These are phyloP conservation scores for Tricholoma bakamatsutake DNA, from an alignment of 768 basidiomycete genomes.

Conservation along the genomic window DNA sequence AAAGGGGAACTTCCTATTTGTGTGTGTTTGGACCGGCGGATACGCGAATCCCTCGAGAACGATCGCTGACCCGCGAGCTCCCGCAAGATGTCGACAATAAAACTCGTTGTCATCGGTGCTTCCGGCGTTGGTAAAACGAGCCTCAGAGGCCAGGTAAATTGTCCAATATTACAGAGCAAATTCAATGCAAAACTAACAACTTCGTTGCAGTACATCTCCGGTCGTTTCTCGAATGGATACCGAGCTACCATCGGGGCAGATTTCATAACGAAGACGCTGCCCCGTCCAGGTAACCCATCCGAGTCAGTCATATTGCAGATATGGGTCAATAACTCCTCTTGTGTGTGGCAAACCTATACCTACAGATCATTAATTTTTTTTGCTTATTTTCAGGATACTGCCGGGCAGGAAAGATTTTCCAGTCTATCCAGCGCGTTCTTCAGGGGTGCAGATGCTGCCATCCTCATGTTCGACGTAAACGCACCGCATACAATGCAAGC, in stretches of 20 bases:
- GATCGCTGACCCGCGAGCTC: too few species aligned
- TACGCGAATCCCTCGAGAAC: too few species aligned
- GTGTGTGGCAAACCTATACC: not conserved
- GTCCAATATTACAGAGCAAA: not conserved
- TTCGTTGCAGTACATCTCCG: slow-evolving; percentile 63
- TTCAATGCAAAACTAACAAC: not conserved
- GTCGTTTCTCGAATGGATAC: slow-evolving; percentile 70
- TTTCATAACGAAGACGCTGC: slow-evolving; percentile 72
- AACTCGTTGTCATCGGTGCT: slow-evolving; percentile 76
- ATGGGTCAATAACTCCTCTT: slow-evolving; percentile 29
- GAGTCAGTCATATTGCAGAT: slow-evolving; percentile 65
- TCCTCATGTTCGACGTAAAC: slow-evolving; percentile 81
- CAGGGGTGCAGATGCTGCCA: slow-evolving; percentile 74
- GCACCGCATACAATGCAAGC: slow-evolving; percentile 51
- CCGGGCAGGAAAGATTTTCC: slow-evolving; percentile 86
- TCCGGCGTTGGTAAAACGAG: slow-evolving; percentile 86
- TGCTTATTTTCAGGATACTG: slow-evolving; percentile 54
- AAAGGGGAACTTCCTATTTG: too few species aligned
- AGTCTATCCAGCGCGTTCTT: slow-evolving; percentile 80
- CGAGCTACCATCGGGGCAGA: slow-evolving; percentile 88
- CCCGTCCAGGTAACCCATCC: slow-evolving; percentile 48
- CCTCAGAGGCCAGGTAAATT: slow-evolving; percentile 62
- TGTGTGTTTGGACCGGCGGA: too few species aligned
- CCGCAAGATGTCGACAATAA: slow-evolving; percentile 71
- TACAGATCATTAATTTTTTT: not conserved